phyloP scores from a whole-genome alignment of 2,329 filamentous ascomycete species.

The Fusarium foetens region DNA sequence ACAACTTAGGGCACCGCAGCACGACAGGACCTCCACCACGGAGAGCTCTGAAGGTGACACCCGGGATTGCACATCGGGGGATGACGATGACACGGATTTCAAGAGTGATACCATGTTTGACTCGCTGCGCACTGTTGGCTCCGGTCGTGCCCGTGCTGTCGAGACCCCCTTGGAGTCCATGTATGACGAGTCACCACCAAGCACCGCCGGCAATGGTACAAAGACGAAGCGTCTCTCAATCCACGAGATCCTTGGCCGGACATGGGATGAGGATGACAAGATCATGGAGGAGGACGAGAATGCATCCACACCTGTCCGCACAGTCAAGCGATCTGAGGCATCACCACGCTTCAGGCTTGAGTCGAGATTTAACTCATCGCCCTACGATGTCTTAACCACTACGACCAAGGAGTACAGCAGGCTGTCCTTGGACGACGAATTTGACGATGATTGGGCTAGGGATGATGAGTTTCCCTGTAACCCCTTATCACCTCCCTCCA shows the following conservation, averaged over 20 bases:
- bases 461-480: conserved; percentile 64
- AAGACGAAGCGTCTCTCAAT: conserved; percentile 67
- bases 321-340: conserved; percentile 46
- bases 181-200: conserved; percentile 81
- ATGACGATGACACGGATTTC: conserved; percentile 82
- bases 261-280: conserved; percentile 64
- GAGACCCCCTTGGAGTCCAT: conserved; percentile 81
- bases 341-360: conserved; percentile 46
- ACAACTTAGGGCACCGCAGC: conserved; percentile 47
- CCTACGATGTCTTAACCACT: conserved; percentile 49
- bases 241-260: conserved; percentile 66
- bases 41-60: conserved; percentile 76
- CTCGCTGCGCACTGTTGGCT: conserved; percentile 77
- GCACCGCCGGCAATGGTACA: conserved; percentile 62
- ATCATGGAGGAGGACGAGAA: conserved; percentile 73
- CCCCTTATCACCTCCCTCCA: conserved; percentile 66
- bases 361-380: conserved; percentile 46
- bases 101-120: conserved; percentile 82
- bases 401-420: conserved; percentile 57
- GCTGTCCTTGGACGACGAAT: conserved; percentile 69
- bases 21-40: conserved; percentile 64
- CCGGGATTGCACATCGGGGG: conserved; percentile 71
- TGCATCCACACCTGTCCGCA: conserved; percentile 61
- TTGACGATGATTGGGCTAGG: conserved; percentile 71
- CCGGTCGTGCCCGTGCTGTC: conserved; percentile 71